Percentiles rank a stretch among this genome's conserved stretches.
Evolutionary conservation across 1,284 basidiomycete species (phyloP).

Genomic region (Agroathelia rolfsii): DNA sequence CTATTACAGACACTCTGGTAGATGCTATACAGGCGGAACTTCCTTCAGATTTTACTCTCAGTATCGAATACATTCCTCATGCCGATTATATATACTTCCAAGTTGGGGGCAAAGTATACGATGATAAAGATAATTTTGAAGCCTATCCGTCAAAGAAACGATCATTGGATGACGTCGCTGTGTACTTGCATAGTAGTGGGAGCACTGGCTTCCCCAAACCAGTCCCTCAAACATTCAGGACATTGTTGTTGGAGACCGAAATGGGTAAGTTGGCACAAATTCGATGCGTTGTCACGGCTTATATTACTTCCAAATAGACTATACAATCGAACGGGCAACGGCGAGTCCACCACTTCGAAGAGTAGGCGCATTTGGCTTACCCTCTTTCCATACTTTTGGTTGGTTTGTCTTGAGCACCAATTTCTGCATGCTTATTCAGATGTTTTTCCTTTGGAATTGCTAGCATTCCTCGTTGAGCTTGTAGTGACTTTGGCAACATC

Average conservation of each 20-base stretch:
- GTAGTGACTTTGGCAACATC: too few species aligned
- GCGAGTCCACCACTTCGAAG: too few species aligned
- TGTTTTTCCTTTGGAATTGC: too few species aligned
- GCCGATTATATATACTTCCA: slow-evolving; percentile 22
- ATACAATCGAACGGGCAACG: too few species aligned
- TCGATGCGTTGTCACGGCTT: too few species aligned
- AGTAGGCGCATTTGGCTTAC: too few species aligned
- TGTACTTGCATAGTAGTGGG: slow-evolving; percentile 28
- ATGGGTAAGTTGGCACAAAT: too few species aligned
- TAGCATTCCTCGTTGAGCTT: too few species aligned
- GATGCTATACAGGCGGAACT: slow-evolving; percentile 14
- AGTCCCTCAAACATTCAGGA: slow-evolving; percentile 14
- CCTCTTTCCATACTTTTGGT: too few species aligned
- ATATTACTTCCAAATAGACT: too few species aligned
- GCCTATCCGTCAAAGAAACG: slow-evolving; percentile 18
- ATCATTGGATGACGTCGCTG: slow-evolving; percentile 12
- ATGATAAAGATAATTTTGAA: slow-evolving; percentile 15
- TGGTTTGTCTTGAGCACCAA: too few species aligned
- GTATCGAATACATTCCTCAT: slow-evolving; percentile 20
- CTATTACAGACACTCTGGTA: slow-evolving; percentile 18
- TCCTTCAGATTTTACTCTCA: slow-evolving; percentile 9
- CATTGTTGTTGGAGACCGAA: background rate
- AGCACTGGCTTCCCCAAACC: slow-evolving; percentile 28
- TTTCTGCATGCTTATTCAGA: too few species aligned
- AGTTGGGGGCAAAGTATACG: slow-evolving; percentile 20